A percentile compares a stretch with the other conserved stretches of the same genome.
phyloP scores from a whole-genome alignment of 2,329 filamentous ascomycete genomes.

The Microdochium trichocladiopsis region DNA sequence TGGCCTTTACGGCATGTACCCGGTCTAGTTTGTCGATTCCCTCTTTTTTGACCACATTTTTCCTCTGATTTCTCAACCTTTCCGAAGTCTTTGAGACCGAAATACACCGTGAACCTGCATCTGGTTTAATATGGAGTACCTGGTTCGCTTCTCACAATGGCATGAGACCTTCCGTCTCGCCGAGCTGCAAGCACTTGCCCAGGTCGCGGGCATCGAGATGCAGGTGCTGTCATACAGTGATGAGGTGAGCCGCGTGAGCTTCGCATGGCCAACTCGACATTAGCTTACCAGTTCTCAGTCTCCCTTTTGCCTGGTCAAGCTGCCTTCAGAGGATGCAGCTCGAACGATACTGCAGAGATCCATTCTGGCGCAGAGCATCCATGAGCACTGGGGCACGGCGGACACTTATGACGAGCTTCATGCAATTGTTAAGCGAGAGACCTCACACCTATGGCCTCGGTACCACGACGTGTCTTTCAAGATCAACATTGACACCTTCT shows the following conservation, averaged over 20 bases:
- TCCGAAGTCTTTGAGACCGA: no score
- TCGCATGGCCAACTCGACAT: conserved; percentile 4
- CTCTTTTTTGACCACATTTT: no score
- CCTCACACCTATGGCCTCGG: conserved; percentile 56
- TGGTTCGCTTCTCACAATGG: conserved; percentile 82
- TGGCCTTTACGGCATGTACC: no score
- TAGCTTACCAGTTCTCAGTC: conserved; percentile 45
- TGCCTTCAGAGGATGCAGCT: conserved; percentile 60
- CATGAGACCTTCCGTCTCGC: conserved; percentile 87
- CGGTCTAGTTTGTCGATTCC: no score
- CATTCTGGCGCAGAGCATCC: conserved; percentile 75
- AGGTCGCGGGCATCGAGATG: conserved; percentile 58
- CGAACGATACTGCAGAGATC: conserved; percentile 64
- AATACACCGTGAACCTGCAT: not conserved
- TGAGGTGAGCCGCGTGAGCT: conserved; percentile 47
- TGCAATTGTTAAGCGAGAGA: conserved; percentile 49
- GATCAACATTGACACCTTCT: conserved; percentile 78
- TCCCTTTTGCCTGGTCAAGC: conserved; percentile 73
- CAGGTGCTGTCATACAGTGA: conserved; percentile 69
- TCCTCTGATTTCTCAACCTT: no score
- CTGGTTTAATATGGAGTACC: conserved; percentile 55
- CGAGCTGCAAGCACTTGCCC: conserved; percentile 75
- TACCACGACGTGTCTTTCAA: conserved; percentile 69
- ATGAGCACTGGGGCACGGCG: conserved; percentile 82
- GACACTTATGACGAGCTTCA: conserved; percentile 62